Evolutionary conservation across 495 filamentous ascomycete species (phyloP).

Genomic region (Aspergillus hancockii): DNA sequence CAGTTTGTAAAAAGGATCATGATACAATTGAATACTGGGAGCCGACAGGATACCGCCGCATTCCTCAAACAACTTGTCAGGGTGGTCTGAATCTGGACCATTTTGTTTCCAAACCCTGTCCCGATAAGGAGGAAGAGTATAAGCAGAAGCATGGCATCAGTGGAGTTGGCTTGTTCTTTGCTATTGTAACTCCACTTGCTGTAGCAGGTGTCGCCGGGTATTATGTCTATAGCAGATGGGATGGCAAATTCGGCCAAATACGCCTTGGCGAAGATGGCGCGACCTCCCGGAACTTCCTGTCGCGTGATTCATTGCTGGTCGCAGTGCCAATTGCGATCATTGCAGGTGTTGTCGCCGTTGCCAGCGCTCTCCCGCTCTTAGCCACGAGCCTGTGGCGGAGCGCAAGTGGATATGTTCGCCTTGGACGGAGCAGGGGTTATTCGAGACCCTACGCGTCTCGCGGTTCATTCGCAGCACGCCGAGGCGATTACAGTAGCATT

Average conservation of each 20-base stretch:
- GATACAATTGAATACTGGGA: slow-evolving; percentile 71
- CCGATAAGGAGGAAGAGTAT: slow-evolving; percentile 75
- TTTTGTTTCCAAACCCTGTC: slow-evolving; percentile 59
- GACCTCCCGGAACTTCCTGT: slow-evolving; percentile 50
- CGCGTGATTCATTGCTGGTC: slow-evolving; percentile 67
- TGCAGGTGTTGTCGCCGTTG: slow-evolving; percentile 73
- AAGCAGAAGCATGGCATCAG: slow-evolving; percentile 68
- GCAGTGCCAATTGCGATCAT: slow-evolving; percentile 77
- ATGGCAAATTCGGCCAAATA: slow-evolving; percentile 87
- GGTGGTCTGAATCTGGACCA: slow-evolving; percentile 74
- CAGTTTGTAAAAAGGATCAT: slow-evolving; percentile 66
- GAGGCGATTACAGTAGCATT: slow-evolving; percentile 82
- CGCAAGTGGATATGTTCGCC: slow-evolving; percentile 43
- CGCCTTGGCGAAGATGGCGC: slow-evolving; percentile 67
- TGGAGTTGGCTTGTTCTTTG: slow-evolving; percentile 81
- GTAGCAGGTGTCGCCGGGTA: slow-evolving; percentile 74
- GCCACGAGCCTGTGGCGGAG: slow-evolving; percentile 66
- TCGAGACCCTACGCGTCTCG: slow-evolving; percentile 76
- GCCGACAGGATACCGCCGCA: slow-evolving; percentile 85
- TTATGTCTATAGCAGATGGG: slow-evolving; percentile 84
- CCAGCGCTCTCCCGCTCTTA: slow-evolving; percentile 73
- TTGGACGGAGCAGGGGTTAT: slow-evolving; percentile 38
- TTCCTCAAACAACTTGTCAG: slow-evolving; percentile 82
- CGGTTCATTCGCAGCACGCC: slow-evolving; percentile 78
- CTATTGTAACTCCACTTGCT: slow-evolving; percentile 69